Base-by-base conservation (phyloP, 225 moss, liverwort and hornwort genomes). In the Polytrichum commune region DNA sequence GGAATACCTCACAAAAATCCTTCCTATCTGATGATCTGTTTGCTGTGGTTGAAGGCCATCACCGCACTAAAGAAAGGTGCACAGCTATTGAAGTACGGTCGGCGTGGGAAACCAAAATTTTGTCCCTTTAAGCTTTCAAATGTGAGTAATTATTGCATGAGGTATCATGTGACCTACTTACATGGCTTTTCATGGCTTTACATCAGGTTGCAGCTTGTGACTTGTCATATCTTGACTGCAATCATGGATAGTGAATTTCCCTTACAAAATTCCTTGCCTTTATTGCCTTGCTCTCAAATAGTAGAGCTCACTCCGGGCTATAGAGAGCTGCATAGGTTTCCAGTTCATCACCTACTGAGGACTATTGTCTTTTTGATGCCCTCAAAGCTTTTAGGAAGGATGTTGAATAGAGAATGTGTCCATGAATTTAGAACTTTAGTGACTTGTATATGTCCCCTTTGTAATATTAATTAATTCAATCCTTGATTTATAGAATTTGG, bases 11-110 rank as follows among this genome's bases (percentile, higher is more conserved):
- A 38, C 38, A 38, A 38, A 38, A 38, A 13, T 38, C 38, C 38
- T 2, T 13, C 73, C 19, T 35, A 25, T 25, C 78, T 77, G 18
- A 46, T 46, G 46, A 75, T 64, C 18, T 63, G 53, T 60, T 82
- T 73, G 28, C 13, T 46, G 46, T 46, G 46, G 46, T 63, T 80
- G 82, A 73, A 89, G 85, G 88, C 88, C 69, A 86, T 89, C 30
- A 89, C 88, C 77, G 83, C 85, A 25, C 54, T 89, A 26, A 89
- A 89, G 78, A 79, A 80, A 82, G 88, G 88, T 63, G 88, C 88
- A 23, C 88, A 89, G 74, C 85, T 89, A 69, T 64, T 89, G 60
- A 89, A 89, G 80, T 89, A 89, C 70, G 88, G 85, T 54, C 85
- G 88, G 29, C 79, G 88, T 29, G 88, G 88, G 54, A 88, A 85